Conservation (phyloP, 768 basidiomycete genomes). For the Suillus plorans region DNA sequence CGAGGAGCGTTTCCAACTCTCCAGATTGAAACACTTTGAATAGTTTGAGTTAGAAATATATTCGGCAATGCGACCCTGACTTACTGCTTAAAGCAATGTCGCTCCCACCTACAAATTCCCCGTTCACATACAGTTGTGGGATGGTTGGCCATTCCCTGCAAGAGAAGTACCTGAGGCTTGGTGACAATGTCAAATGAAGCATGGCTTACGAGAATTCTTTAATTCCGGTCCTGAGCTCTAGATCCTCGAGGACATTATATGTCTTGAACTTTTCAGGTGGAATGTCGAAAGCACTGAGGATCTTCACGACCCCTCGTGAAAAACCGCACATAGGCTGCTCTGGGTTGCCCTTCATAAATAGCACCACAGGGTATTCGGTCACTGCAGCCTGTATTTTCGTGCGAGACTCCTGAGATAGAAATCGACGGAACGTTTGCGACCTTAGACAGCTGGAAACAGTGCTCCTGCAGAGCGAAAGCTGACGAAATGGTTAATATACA, state of each 20-base stretch:
- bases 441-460: constrained; percentile 19
- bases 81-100: constrained; percentile 90
- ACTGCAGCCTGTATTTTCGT: constrained; percentile 73
- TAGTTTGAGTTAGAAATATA: constrained; percentile 4
- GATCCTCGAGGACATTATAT: constrained; percentile 87
- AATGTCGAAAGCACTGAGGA: constrained; percentile 84
- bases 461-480: constrained; percentile 36
- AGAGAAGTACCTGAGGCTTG: not conserved
- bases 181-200: not conserved
- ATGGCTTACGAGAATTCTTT: constrained; percentile 95
- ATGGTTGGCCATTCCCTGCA: constrained; percentile 96
- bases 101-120: constrained; percentile 96
- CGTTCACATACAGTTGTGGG: constrained; percentile 91
- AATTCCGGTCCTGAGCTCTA: constrained; percentile 79
- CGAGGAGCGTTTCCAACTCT: constrained; percentile 2
- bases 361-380: constrained; percentile 72
- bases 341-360: constrained; percentile 98
- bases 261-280: constrained; percentile 79
- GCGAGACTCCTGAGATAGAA: constrained; percentile 62
- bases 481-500: constrained; percentile 7
- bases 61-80: constrained; percentile 32
- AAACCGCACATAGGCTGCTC: constrained; percentile 89
- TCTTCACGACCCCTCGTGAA: constrained; percentile 90
- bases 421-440: constrained; percentile 34
- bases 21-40: constrained; percentile 2